Evolutionary conservation across 495 filamentous ascomycete genomes (phyloP), one percentile per base, ranked within the genome.

Genomic region (Penicillium subrubescens): DNA sequence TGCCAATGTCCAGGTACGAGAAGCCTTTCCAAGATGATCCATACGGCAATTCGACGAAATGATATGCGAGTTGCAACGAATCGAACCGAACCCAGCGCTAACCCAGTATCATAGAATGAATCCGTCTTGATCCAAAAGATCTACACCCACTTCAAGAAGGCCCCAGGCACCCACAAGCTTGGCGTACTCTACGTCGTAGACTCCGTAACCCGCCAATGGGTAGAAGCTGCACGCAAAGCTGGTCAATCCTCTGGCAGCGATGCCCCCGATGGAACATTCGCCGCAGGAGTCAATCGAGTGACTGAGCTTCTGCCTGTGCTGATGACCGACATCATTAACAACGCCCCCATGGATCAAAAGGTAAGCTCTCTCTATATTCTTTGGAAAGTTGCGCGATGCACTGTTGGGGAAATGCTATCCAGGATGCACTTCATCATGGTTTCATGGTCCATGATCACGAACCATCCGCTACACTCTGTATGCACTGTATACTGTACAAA

Each of bases 111-210:
- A 57, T 82, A 99, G 95, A 94, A 91, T 76, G 95, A 97, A 83
- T 94, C 93, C 50, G 89, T 93, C 74, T 88, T 98, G 69, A 91
- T 98, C 72, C 92, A 96, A 73, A 97, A 97, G 73, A 88, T 99
- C 72, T 97, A 90, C 82, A 94, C 92, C 41, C 93, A 97, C 72
- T 96, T 97, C 89, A 97, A 96, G 79, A 97, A 93, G 81, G 89
- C 93, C 66, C 94, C 93, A 52, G 87, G 87, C 71, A 94, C 93
- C 74, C 94, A 98, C 86, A 99, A 99, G 82, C 84, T 99, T 82
- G 95, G 95, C 78, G 93, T 97, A 73, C 89, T 99, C 82, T 99
- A 99, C 89, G 93, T 98, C 82, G 92, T 99, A 96, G 96, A 99
- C 86, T 97, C 94, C 85, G 93, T 99, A 89, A 93, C 93, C 76